Evolutionary conservation across 345 rosid genomes (phyloP).

Genomic region (Eucalyptus melliodora): DNA sequence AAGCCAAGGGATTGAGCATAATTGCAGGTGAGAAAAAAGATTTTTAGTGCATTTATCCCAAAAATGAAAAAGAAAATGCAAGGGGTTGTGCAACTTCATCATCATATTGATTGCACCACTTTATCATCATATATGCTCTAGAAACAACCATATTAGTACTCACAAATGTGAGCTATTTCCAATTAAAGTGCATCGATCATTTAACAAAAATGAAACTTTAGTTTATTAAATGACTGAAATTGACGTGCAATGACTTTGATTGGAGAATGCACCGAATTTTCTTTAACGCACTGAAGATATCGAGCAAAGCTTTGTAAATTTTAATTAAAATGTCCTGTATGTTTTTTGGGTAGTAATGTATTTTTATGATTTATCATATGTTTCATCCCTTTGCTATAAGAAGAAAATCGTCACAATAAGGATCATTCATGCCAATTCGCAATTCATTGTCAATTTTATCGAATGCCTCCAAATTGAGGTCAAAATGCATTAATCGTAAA

Average conservation of each 20-base stretch:
- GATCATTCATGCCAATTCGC: neutral
- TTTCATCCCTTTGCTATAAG: neutral
- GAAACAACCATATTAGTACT: neutral
- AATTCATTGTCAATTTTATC: neutral
- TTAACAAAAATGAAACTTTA: neutral
- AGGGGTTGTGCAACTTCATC: neutral
- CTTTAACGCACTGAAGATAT: neutral
- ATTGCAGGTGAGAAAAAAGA: too few species aligned
- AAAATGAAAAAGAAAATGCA: neutral
- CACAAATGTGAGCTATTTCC: neutral
- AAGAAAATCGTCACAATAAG: neutral
- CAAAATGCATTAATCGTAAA: neutral
- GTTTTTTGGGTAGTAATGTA: neutral
- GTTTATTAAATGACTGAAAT: neutral
- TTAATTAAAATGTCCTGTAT: neutral
- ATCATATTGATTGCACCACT: neutral
- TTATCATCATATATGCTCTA: neutral
- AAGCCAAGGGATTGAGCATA: too few species aligned
- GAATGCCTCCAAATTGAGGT: neutral
- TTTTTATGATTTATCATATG: neutral
- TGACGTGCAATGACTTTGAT: neutral
- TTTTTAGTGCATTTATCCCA: too few species aligned
- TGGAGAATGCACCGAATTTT: neutral
- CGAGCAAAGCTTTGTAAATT: neutral
- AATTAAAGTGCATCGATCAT: neutral